Evolutionary conservation across 73 alveolate species (phyloP).

Genomic region (Uronychia setigera): DNA sequence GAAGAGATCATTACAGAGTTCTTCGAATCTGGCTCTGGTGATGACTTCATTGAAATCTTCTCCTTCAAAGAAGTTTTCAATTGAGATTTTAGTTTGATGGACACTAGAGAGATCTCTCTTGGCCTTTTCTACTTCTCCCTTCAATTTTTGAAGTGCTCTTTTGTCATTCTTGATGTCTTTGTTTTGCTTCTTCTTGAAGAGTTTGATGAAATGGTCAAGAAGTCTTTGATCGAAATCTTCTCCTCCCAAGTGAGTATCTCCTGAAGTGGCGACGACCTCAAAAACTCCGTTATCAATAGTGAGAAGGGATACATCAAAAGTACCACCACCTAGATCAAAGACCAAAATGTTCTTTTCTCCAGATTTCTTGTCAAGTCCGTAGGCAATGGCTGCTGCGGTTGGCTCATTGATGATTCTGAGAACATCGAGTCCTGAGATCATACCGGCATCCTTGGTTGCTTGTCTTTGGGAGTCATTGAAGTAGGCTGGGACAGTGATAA

Average conservation of each 20-base stretch:
- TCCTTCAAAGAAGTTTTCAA: conserved; percentile 96
- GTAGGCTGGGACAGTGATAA: conserved; percentile 97
- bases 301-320: conserved; percentile 96
- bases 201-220: conserved; percentile 93
- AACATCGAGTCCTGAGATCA: conserved; percentile 96
- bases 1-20: conserved; percentile 90
- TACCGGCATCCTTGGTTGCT: conserved; percentile 99
- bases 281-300: conserved; percentile 97
- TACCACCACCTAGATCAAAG: conserved; percentile 97
- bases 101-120: conserved; percentile 97
- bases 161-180: conserved; percentile 87
- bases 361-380: conserved; percentile 94
- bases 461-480: conserved; percentile 95
- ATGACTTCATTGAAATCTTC: conserved; percentile 95
- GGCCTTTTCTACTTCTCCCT: conserved; percentile 98
- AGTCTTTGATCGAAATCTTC: conserved; percentile 96
- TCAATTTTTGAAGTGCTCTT: conserved; percentile 95
- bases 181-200: conserved; percentile 89
- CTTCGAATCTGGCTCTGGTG: conserved; percentile 98
- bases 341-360: conserved; percentile 91
- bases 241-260: conserved; percentile 98
- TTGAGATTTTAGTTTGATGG: conserved; percentile 90
- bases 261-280: conserved; percentile 96
- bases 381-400: conserved; percentile 99
- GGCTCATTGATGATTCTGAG: conserved; percentile 97